These are phyloP conservation scores for Epichloe sylvatica DNA, from an alignment of 2,329 filamentous ascomycete genomes.

Conservation along the genomic window DNA sequence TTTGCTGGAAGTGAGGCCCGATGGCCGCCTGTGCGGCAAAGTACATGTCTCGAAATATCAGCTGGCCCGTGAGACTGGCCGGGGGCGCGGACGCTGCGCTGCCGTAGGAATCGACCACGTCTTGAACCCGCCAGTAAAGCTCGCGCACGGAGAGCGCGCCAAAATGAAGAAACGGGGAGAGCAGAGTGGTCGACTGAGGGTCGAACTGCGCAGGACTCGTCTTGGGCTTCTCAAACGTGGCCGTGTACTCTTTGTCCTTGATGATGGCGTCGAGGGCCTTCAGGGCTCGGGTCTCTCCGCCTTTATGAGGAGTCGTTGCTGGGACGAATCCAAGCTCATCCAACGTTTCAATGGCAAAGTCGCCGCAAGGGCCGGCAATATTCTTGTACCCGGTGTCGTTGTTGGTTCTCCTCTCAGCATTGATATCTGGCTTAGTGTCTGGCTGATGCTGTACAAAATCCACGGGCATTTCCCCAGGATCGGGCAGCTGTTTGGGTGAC, in stretches of 20 bases:
- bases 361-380: constrained; percentile 51
- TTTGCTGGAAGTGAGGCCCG: constrained; percentile 50
- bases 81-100: constrained; percentile 50
- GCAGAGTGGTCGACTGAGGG: constrained; percentile 57
- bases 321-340: constrained; percentile 53
- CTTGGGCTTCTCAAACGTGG: constrained; percentile 62
- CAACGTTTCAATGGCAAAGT: constrained; percentile 59
- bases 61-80: constrained; percentile 55
- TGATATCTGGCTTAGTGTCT: constrained; percentile 42
- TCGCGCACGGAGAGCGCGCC: constrained; percentile 55
- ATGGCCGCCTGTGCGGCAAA: constrained; percentile 61
- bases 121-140: constrained; percentile 59
- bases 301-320: constrained; percentile 52
- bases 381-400: constrained; percentile 43
- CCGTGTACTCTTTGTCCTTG: constrained; percentile 49
- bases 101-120: constrained; percentile 43
- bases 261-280: constrained; percentile 44
- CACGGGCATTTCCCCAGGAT: constrained; percentile 49
- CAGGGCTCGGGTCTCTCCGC: constrained; percentile 56
- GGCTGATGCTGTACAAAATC: constrained; percentile 43
- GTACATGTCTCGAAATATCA: constrained; percentile 74
- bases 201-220: constrained; percentile 62
- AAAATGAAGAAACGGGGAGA: constrained; percentile 64
- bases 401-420: constrained; percentile 37
- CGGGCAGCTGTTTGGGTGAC: constrained; percentile 44